Percentiles rank a stretch among this genome's conserved stretches.
These are phyloP conservation scores for Tulasnella sp. DNA, from an alignment of 768 basidiomycete species.

Conservation along the genomic window DNA sequence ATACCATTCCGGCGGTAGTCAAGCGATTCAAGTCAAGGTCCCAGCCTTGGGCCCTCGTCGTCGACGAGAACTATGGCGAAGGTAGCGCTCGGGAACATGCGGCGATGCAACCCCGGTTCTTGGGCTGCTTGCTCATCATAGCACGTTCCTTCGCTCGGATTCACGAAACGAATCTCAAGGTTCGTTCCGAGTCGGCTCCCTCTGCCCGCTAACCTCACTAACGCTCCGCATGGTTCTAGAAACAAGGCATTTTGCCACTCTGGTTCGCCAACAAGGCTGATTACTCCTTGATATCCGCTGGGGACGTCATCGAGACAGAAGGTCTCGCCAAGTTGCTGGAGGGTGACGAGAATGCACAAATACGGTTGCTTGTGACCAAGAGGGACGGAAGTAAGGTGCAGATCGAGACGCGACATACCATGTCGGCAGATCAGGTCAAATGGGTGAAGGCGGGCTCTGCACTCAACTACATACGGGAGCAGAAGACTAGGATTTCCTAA, in stretches of 20 bases:
- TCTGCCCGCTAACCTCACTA: conserved; percentile 14
- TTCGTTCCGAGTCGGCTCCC: conserved; percentile 25
- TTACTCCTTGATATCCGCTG: conserved; percentile 70
- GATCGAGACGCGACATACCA: conserved; percentile 70
- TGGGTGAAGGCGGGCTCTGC: conserved; percentile 87
- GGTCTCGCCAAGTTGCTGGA: conserved; percentile 61
- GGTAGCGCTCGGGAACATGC: conserved; percentile 97
- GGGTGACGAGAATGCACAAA: conserved; percentile 29
- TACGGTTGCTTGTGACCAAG: conserved; percentile 52
- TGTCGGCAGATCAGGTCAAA: conserved; percentile 79
- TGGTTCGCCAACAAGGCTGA: conserved; percentile 83
- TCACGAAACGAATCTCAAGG: conserved; percentile 95
- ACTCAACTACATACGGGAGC: conserved; percentile 65
- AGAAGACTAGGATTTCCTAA: neutral
- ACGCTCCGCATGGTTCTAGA: conserved; percentile 36
- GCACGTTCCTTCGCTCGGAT: conserved; percentile 95
- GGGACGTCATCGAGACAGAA: conserved; percentile 69
- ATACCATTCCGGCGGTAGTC: conserved; percentile 83
- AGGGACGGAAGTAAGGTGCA: conserved; percentile 48
- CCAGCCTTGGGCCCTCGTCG: conserved; percentile 87
- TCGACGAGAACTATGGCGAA: conserved; percentile 96
- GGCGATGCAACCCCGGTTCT: conserved; percentile 85
- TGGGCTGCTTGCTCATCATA: conserved; percentile 76
- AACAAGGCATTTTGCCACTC: conserved; percentile 95
- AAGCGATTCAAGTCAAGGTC: conserved; percentile 72